phyloP scores from a whole-genome alignment of 2,329 filamentous ascomycete species.

The Sodiomyces alkalinus region DNA sequence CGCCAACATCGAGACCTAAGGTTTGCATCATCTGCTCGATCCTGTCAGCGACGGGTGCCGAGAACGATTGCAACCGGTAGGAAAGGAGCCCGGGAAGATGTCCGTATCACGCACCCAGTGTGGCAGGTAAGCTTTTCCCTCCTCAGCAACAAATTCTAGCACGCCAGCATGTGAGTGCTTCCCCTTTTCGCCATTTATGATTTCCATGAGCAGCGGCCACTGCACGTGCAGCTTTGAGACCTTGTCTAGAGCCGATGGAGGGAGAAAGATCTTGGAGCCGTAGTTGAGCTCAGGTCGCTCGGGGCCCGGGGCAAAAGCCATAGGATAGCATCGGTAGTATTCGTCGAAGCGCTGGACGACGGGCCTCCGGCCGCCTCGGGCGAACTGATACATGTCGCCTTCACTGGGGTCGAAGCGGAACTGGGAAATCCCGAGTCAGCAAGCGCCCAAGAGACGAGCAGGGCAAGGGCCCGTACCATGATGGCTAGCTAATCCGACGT shows the following conservation, averaged over 20 bases:
- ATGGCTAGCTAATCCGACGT: too few relatives aligned
- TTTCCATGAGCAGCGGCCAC: slow-evolving; percentile 93
- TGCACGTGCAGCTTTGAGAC: slow-evolving; percentile 91
- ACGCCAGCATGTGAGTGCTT: slow-evolving; percentile 87
- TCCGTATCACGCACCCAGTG: slow-evolving; percentile 55
- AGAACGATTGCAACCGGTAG: neutral
- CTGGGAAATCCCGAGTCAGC: slow-evolving; percentile 5
- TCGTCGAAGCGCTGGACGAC: slow-evolving; percentile 78
- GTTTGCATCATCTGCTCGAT: slow-evolving; percentile 90
- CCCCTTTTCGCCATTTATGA: slow-evolving; percentile 72
- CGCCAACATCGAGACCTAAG: slow-evolving; percentile 74
- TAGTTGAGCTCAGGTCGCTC: slow-evolving; percentile 86
- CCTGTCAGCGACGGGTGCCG: neutral
- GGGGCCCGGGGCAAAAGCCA: slow-evolving; percentile 83
- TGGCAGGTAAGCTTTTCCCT: slow-evolving; percentile 89
- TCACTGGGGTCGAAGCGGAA: slow-evolving; percentile 8
- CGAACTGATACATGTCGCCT: slow-evolving; percentile 9
- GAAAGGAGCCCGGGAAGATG: neutral
- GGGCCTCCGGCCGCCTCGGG: slow-evolving; percentile 27
- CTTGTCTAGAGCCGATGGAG: slow-evolving; percentile 92
- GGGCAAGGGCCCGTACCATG: too few relatives aligned
- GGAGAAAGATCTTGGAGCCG: slow-evolving; percentile 93
- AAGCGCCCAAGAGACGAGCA: too few relatives aligned
- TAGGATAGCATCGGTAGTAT: slow-evolving; percentile 94
- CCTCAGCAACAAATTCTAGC: slow-evolving; percentile 92